Evolutionary conservation across 1,284 basidiomycete species (phyloP).

Genomic region (Moesziomyces aphidis): DNA sequence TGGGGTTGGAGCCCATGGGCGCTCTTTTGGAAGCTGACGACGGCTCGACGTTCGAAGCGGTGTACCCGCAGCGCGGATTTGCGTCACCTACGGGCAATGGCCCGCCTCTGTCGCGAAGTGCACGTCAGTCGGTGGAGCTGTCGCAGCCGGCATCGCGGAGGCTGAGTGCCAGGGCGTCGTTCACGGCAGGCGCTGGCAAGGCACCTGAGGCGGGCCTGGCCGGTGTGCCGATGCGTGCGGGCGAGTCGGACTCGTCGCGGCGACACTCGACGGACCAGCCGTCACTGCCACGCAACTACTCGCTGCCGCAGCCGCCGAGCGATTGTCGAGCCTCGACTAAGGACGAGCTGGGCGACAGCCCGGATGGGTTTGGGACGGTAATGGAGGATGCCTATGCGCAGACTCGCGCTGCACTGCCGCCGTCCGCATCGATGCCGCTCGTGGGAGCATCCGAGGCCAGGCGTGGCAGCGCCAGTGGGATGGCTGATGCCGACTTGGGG

Average conservation of each 20-base stretch:
- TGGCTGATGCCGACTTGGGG: neutral
- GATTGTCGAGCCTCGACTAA: slow-evolving; percentile 3
- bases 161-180: slow-evolving; percentile 11
- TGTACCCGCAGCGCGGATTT: slow-evolving; percentile 12
- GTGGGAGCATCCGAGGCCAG: slow-evolving; percentile 1
- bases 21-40: slow-evolving; percentile 34
- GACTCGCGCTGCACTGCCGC: slow-evolving; percentile 23
- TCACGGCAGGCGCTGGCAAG: slow-evolving; percentile 2
- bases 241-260: slow-evolving; percentile 2
- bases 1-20: slow-evolving; percentile 3
- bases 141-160: slow-evolving; percentile 1
- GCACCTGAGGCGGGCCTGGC: neutral
- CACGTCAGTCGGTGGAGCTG: slow-evolving; percentile 22
- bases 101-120: slow-evolving; percentile 19
- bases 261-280: slow-evolving; percentile 17
- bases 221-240: neutral
- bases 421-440: slow-evolving; percentile 22
- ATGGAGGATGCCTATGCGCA: slow-evolving; percentile 33
- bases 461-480: neutral
- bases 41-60: slow-evolving; percentile 26
- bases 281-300: slow-evolving; percentile 23
- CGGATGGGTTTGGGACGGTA: slow-evolving; percentile 19
- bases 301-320: slow-evolving; percentile 16
- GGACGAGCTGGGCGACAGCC: slow-evolving; percentile 16
- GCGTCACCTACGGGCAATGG: neutral